Evolutionary conservation across 768 basidiomycete species (phyloP), one percentile per base, ranked within the genome.

Genomic region (Cystoderma amianthinum): DNA sequence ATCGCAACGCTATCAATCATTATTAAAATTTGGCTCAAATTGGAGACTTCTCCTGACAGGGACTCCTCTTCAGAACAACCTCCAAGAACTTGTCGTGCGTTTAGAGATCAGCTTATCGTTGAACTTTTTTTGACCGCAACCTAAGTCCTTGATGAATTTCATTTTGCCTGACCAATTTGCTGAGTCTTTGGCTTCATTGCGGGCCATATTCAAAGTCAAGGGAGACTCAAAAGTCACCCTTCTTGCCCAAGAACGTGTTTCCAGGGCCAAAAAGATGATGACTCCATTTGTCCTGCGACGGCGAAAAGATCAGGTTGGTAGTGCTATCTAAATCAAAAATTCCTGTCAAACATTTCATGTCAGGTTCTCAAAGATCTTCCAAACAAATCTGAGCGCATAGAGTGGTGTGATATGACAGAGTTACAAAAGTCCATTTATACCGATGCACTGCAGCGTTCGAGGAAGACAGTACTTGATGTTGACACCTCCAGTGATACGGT

Each of bases 201-300:
- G 92, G 11, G 85, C 93, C 5, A 95, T 99, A 49, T 99, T 99
- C 77, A 98, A 96, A 60, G 89, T 90, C 25, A 91, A 89, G 48
- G 89, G 91, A n/a, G 89, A 94, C 53, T 83, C 87, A 10, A 87
- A 87, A 44, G 78, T 87, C 38, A 85, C 88, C 19, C 61, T 97
- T 17, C 81, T 98, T 18, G 89, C 95, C 3, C 85, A 90, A 55
- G 86, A 94, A 57, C 86, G 96, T 38, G 88, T 97, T 17, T 91
- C 89, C 15, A 69, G 94, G 47, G 96, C 96, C 4, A 95, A 97
- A 66, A 92, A 91, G 60, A 97, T 99, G 93, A 92, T 99, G 87
- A 96, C 92, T 5, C 96, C 96, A 0, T 99, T 99, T 59, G 94
- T 98, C 17, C 71, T 99, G 15, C 85, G 96, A n/a, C 78, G 96